Conservation (phyloP, 2,329 filamentous ascomycete genomes). For the Colletotrichum sidae region DNA sequence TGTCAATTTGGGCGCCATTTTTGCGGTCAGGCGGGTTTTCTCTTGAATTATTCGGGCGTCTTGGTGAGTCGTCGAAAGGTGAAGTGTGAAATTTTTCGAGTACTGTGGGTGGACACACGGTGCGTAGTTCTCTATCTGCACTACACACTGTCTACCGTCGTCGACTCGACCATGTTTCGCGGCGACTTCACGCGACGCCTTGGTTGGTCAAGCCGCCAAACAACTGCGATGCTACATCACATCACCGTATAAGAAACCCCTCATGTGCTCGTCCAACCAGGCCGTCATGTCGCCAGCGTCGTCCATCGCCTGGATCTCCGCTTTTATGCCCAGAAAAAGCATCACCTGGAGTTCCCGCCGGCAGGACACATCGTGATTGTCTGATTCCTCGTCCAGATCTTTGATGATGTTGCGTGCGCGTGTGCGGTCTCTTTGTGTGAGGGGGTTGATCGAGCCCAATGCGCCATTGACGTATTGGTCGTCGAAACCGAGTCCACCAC, state of each 20-base stretch:
- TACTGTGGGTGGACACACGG: constrained; percentile 36
- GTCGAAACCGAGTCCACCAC: neutral
- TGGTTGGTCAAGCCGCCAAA: too few species aligned
- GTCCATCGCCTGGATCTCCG: constrained; percentile 80
- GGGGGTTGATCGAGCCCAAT: constrained; percentile 34
- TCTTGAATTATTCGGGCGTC: constrained; percentile 7
- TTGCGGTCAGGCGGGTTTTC: constrained; percentile 9
- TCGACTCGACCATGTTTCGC: too few species aligned
- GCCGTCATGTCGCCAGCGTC: constrained; percentile 59
- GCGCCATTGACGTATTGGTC: neutral
- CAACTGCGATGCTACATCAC: too few species aligned
- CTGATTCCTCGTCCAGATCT: constrained; percentile 44
- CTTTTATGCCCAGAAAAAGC: constrained; percentile 80
- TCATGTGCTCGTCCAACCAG: constrained; percentile 62
- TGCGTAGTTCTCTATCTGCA: constrained; percentile 9
- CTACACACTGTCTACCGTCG: constrained; percentile 23
- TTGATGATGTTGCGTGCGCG: constrained; percentile 67
- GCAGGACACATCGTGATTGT: constrained; percentile 51
- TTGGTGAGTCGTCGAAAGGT: constrained; percentile 14
- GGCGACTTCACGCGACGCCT: too few species aligned
- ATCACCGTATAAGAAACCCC: neutral
- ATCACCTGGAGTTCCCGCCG: constrained; percentile 75
- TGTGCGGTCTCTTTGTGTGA: constrained; percentile 68
- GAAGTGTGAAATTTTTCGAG: constrained; percentile 36
- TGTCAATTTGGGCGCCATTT: constrained; percentile 69